Evolutionary conservation across 352 stramenopile species (phyloP).

Genomic region (Pythium dissotocum): DNA sequence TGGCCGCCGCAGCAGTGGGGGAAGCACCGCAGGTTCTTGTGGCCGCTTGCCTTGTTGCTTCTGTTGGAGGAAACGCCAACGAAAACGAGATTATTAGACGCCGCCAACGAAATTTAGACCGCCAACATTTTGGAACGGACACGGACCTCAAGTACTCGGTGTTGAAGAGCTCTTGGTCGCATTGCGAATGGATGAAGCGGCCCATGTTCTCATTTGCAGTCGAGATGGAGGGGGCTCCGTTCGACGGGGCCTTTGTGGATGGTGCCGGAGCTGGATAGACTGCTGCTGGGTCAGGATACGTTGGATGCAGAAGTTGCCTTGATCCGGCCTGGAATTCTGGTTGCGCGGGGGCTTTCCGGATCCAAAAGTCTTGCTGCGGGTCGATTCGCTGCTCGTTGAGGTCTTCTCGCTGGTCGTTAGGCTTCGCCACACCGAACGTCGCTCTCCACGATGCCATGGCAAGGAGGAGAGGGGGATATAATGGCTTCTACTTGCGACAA

Average conservation of each 20-base stretch:
- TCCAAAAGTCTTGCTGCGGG: not conserved
- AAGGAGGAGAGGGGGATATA: not conserved
- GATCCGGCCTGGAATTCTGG: not conserved
- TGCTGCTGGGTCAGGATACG: not conserved
- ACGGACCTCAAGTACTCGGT: constrained; percentile 71
- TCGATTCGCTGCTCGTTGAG: not conserved
- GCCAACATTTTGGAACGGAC: not conserved
- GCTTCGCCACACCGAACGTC: not conserved
- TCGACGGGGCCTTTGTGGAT: not conserved
- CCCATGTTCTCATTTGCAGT: not conserved
- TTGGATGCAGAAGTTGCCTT: not conserved
- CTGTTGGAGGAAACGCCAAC: constrained; percentile 32
- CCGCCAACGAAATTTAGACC: constrained; percentile 2
- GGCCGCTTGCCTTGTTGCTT: constrained; percentile 85
- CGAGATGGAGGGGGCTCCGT: not conserved
- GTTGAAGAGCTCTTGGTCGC: constrained; percentile 73
- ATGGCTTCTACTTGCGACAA: constrained; percentile 5
- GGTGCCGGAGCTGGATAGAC: not conserved
- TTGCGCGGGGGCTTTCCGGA: not conserved
- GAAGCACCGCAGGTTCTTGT: constrained; percentile 86
- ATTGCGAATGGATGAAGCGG: constrained; percentile 69
- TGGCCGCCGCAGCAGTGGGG: constrained; percentile 82
- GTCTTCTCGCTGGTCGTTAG: constrained; percentile 4
- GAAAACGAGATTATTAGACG: constrained; percentile 2
- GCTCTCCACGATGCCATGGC: constrained; percentile 16